Evolutionary conservation across 1,284 basidiomycete species (phyloP), one percentile per base, ranked within the genome.

Genomic region (Rhodotorula glutinis): DNA sequence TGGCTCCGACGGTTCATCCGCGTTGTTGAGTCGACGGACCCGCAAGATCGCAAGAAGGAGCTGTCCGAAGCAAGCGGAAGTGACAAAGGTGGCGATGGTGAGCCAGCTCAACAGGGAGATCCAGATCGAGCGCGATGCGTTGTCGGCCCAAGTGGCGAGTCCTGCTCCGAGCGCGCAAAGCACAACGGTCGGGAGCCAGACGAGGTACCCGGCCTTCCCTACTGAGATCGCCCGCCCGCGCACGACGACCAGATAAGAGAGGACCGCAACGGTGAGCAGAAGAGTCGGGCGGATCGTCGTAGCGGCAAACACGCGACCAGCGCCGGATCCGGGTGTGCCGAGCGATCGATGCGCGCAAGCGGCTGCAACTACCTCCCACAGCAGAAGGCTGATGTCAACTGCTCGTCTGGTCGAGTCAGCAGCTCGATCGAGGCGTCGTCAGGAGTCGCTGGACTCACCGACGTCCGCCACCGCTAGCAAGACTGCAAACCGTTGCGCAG

Each of bases 41-140:
- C 72, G 66, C 7, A 71, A 46, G 53, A 73, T 71, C 4, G 72
- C 72, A 33, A 69, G 11, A 52, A 73, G 69, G 1, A 73, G 62
- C 4, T 69, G 66, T 4, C 66, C 65, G 52, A 73, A 73, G 58
- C 69, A 71, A 7, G 53, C 33, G 2, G 58, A 25, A 66, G 67
- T 56, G 33, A 70, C 27, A 19, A 30, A n/a, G 4, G 63, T 62
- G 8, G 60, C 53, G 2, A 23, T 27, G 2, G 62, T 47, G 2
- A 67, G 60, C 72, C 72, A 73, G 9, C 16, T 25, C 16, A 58
- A 19, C 14, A 73, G 43, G 1, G 62, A 69, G 17, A 67, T 65
- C 66, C 66, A 71, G 10, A 65, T 41, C 23, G n/a, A 23, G 3
- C 11, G 19, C 2, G 49, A 27, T 4, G 4, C 52, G 8, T 27